Conservation (phyloP, 345 rosid genomes). For the Durio zibethinus region DNA sequence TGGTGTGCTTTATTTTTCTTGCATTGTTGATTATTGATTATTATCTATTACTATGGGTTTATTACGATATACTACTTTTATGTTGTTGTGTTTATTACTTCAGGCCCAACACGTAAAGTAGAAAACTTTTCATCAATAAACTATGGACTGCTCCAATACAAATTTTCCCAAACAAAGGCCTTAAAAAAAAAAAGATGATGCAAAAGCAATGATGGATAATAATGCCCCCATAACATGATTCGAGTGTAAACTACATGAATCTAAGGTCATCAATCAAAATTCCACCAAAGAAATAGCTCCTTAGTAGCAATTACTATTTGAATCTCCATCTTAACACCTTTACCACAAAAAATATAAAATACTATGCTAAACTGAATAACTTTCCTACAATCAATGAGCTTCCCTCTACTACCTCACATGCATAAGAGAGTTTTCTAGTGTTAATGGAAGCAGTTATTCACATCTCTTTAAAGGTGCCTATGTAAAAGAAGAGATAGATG, state of each 20-base stretch:
- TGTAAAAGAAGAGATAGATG: no score
- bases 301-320: background rate
- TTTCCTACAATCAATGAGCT: background rate
- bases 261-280: background rate
- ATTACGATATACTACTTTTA: no score
- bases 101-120: no score
- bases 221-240: background rate
- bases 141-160: background rate
- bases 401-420: background rate
- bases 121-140: background rate
- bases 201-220: no score
- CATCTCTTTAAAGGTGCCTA: slow-evolving; percentile 4
- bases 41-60: no score
- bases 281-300: background rate
- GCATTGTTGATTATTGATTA: no score
- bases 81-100: no score
- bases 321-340: background rate
- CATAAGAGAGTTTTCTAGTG: background rate
- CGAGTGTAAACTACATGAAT: background rate
- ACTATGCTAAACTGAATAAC: background rate
- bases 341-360: slow-evolving; percentile 3
- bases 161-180: no score
- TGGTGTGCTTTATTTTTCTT: no score
- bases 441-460: background rate
- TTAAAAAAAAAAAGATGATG: no score